Base-by-base conservation (phyloP, 768 basidiomycete genomes). In the Leccinum longicurvipes region DNA sequence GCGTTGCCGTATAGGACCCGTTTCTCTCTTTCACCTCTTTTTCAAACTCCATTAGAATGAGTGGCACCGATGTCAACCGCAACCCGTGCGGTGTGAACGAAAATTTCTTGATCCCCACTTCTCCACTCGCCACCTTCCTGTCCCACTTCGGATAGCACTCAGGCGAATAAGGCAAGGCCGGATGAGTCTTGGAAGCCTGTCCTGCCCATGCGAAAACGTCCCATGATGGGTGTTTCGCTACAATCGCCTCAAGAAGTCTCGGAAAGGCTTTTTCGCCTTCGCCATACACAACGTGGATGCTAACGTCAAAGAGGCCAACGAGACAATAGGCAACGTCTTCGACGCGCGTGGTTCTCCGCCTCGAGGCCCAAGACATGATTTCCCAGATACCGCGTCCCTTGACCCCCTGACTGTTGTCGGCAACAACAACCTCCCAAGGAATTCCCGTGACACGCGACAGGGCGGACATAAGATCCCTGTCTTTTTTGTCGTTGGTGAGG, bases 261-360 rank as follows among this genome's bases (percentile, higher is more conserved):
- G 59, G 62, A 42, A 72, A 73, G 0, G 71, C 70, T 17, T 45
- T 64, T 24, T 60, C 61, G 10, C 71, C 72, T 27, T 72, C 72
- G 9, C 71, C 72, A 32, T 72, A 72, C 29, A 58, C 47, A 47
- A 72, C 56, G 6, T 60, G 46, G 17, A 63, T 51, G 51, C 57
- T 51, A 27, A 70, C 57, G 24, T 61, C 53, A 17, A 72, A 68
- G 24, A 72, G 51, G 17, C 70, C 72, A 11, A 57, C 58, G 4
- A 72, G 56, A 10, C 58, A 67, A 44, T 72, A 72, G 1, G 72
- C 65, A 1, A 53, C 51, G 15, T 73, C 71, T 45, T 73, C 72
- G 25, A 57, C 46, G 17, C 57, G 60, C 0, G 65, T 70, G 9
- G 71, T 73, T 47, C 59, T 59, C 50, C 71, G 67, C 3, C 41